These are phyloP conservation scores for Penicillium polonicum DNA, from an alignment of 2,329 filamentous ascomycete genomes.

Conservation along the genomic window DNA sequence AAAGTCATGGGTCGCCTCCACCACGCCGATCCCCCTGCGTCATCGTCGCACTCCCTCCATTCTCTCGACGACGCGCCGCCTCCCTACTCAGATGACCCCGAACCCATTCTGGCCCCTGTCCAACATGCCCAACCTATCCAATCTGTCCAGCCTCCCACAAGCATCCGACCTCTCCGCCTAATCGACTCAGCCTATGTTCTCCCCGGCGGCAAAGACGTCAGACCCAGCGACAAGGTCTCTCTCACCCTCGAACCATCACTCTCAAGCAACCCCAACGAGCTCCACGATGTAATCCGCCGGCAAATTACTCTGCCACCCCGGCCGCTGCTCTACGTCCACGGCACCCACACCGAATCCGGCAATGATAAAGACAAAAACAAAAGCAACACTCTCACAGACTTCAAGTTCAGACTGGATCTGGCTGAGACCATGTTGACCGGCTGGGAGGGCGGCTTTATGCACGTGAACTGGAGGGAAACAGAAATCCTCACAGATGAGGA, in stretches of 20 bases:
- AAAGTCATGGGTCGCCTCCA: conserved; percentile 14
- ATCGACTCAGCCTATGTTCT: conserved; percentile 22
- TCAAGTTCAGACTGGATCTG: conserved; percentile 22
- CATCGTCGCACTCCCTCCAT: conserved; percentile 22
- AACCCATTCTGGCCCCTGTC: not conserved
- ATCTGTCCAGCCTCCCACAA: not conserved
- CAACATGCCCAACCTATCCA: conserved; percentile 1
- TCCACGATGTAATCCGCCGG: conserved; percentile 16
- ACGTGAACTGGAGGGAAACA: conserved; percentile 7
- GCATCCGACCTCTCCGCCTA: conserved; percentile 14
- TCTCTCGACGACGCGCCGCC: conserved; percentile 19
- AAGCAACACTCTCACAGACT: conserved; percentile 17
- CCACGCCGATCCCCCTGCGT: conserved; percentile 11
- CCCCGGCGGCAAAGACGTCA: conserved; percentile 11
- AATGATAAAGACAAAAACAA: conserved; percentile 14
- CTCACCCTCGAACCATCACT: conserved; percentile 15
- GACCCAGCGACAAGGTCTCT: conserved; percentile 9
- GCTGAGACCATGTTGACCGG: conserved; percentile 26
- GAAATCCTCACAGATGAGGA: conserved; percentile 18
- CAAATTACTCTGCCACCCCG: conserved; percentile 24
- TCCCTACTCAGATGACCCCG: conserved; percentile 24
- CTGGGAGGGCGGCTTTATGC: conserved; percentile 15
- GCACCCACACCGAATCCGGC: conserved; percentile 18
- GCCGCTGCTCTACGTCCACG: conserved; percentile 18
- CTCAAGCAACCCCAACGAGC: conserved; percentile 14